Percentiles rank a stretch among this genome's conserved stretches.
Evolutionary conservation across 2,329 filamentous ascomycete species (phyloP).

Genomic region (Paecilomyces niveus): DNA sequence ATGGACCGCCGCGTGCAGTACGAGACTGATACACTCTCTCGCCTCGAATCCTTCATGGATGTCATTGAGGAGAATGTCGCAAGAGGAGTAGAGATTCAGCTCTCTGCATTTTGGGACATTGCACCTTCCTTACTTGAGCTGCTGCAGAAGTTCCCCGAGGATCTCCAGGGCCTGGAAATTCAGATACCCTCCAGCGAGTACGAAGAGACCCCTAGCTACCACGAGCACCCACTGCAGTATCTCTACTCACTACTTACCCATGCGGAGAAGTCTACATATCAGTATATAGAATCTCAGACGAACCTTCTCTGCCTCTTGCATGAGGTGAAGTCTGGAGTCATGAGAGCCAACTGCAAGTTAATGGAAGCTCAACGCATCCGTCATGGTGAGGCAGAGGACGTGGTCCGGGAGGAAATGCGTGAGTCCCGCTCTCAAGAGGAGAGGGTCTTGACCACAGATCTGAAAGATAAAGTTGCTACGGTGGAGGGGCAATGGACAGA

Average conservation of each 20-base stretch:
- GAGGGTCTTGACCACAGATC: slow-evolving; percentile 65
- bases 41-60: slow-evolving; percentile 68
- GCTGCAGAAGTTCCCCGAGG: slow-evolving; percentile 67
- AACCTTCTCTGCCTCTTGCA: slow-evolving; percentile 86
- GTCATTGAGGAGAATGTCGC: slow-evolving; percentile 79
- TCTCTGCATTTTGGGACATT: slow-evolving; percentile 97
- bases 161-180: slow-evolving; percentile 55
- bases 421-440: slow-evolving; percentile 62
- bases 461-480: slow-evolving; percentile 87
- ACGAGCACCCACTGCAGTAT: slow-evolving; percentile 78
- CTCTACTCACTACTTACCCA: slow-evolving; percentile 78
- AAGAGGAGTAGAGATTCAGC: slow-evolving; percentile 81
- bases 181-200: slow-evolving; percentile 73
- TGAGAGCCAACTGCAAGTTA: slow-evolving; percentile 60
- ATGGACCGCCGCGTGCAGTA: slow-evolving; percentile 63
- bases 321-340: slow-evolving; percentile 76
- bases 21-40: slow-evolving; percentile 63
- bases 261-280: slow-evolving; percentile 86
- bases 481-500: slow-evolving; percentile 89
- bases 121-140: slow-evolving; percentile 73
- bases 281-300: slow-evolving; percentile 92
- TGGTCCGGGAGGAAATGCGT: slow-evolving; percentile 42
- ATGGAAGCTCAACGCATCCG: slow-evolving; percentile 58
- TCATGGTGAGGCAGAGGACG: slow-evolving; percentile 34
- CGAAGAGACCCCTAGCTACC: slow-evolving; percentile 78